Conservation (phyloP, 768 basidiomycete genomes). For the Dentipellis fragilis region DNA sequence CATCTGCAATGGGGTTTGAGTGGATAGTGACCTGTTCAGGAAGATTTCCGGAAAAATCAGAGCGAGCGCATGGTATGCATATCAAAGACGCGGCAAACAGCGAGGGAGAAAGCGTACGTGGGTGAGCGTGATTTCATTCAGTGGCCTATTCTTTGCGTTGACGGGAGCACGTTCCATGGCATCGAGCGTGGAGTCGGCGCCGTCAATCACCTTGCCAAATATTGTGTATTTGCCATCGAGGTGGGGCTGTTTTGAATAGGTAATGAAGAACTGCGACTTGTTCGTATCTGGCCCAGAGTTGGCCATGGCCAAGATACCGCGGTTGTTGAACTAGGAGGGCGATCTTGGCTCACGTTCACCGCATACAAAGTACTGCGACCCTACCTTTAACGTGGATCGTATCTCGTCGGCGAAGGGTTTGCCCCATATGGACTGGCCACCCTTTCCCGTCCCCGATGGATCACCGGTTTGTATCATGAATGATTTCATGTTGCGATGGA, state of each 20-base stretch:
- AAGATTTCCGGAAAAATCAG: background rate
- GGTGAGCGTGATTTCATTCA: slow-evolving; percentile 74
- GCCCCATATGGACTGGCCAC: slow-evolving; percentile 96
- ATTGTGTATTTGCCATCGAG: slow-evolving; percentile 94
- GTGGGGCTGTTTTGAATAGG: slow-evolving; percentile 88
- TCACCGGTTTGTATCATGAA: slow-evolving; percentile 97
- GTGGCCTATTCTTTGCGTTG: slow-evolving; percentile 80
- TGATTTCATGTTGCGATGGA: slow-evolving; percentile 90
- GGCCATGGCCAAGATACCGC: slow-evolving; percentile 96
- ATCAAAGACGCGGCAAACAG: background rate
- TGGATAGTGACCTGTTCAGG: slow-evolving; percentile 69
- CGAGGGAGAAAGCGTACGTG: slow-evolving; percentile 40
- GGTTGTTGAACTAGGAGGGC: slow-evolving; percentile 71
- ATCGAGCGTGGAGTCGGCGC: slow-evolving; percentile 87
- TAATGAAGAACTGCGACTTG: slow-evolving; percentile 85
- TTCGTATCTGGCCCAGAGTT: slow-evolving; percentile 92
- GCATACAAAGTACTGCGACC: slow-evolving; percentile 1
- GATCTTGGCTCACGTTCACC: background rate
- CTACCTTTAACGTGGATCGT: slow-evolving; percentile 85
- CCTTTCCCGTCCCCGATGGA: slow-evolving; percentile 85
- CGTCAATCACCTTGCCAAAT: slow-evolving; percentile 97
- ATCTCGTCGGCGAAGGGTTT: slow-evolving; percentile 88
- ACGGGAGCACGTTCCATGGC: slow-evolving; percentile 91
- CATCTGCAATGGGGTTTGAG: slow-evolving; percentile 91
- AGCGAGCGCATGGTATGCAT: background rate